Conservation (phyloP, 2,329 filamentous ascomycete genomes). For the Phoma sp. region DNA sequence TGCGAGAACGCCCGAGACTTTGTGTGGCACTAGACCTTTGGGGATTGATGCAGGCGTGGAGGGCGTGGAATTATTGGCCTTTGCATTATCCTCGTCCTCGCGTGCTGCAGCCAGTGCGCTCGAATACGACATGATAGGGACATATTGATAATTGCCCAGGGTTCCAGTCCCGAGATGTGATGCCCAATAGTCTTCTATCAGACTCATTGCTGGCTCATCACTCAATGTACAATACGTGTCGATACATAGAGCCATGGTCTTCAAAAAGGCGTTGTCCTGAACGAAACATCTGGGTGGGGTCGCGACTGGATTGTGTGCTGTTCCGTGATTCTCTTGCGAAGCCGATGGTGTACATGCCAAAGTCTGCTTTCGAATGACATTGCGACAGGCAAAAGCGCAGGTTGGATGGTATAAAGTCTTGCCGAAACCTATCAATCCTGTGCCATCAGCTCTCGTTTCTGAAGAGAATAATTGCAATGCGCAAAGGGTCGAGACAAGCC, state of each 20-base stretch:
- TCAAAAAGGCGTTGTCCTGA: slow-evolving; percentile 28
- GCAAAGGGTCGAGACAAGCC: too few relatives aligned
- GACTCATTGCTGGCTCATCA: slow-evolving; percentile 6
- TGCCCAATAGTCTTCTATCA: slow-evolving; percentile 29
- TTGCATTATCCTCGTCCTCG: not conserved
- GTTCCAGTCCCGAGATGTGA: slow-evolving; percentile 19
- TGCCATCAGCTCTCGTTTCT: too few relatives aligned
- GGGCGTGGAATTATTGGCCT: not conserved
- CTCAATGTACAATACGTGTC: slow-evolving; percentile 24
- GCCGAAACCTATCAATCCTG: slow-evolving; percentile 23
- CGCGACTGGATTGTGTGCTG: not conserved
- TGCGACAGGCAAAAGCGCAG: slow-evolving; percentile 28
- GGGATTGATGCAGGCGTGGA: not conserved
- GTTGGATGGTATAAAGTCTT: slow-evolving; percentile 26
- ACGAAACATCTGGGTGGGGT: slow-evolving; percentile 28
- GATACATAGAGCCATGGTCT: slow-evolving; percentile 37
- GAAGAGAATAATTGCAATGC: too few relatives aligned
- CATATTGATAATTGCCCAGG: slow-evolving; percentile 11
- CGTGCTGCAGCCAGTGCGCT: not conserved
- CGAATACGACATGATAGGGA: slow-evolving; percentile 5
- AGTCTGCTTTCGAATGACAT: slow-evolving; percentile 9
- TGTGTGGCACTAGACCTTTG: not conserved
- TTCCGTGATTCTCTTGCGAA: not conserved
- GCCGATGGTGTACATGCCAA: not conserved
- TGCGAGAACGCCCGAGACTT: not conserved